phyloP scores from a whole-genome alignment of 2,329 filamentous ascomycete species.

The Calonectria leucothoes region DNA sequence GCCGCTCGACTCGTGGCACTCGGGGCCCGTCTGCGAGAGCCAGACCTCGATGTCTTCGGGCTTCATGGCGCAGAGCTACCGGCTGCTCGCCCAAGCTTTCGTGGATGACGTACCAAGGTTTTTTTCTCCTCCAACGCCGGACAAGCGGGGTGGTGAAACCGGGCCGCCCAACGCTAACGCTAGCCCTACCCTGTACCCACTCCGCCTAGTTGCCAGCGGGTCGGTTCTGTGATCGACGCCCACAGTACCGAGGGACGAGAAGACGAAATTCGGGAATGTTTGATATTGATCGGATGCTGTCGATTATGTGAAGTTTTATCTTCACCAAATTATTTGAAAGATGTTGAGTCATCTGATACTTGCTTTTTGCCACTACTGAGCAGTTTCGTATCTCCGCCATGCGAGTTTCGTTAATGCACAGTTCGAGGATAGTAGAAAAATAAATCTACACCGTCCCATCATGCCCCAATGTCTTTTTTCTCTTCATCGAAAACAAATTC shows the following conservation, averaged over 20 bases:
- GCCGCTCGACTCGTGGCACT: neutral
- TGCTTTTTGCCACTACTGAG: neutral
- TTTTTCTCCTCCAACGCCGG: neutral
- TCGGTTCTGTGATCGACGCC: neutral
- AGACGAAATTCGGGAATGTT: neutral
- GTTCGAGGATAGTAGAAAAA: too few relatives aligned
- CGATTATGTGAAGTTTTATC: neutral
- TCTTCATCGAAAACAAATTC: neutral
- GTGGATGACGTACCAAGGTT: neutral
- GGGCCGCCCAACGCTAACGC: neutral
- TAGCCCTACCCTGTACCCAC: neutral
- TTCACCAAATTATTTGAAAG: too few relatives aligned
- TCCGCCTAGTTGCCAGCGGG: neutral
- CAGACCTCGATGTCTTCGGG: neutral
- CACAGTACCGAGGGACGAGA: neutral
- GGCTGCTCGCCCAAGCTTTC: neutral
- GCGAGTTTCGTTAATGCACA: too few relatives aligned
- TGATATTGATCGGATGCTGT: neutral
- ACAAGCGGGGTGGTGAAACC: neutral
- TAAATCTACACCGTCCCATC: neutral
- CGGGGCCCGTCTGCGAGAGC: neutral
- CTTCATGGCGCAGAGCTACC: neutral
- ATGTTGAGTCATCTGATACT: neutral
- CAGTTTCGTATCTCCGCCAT: neutral
- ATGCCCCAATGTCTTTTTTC: neutral